Evolutionary conservation across 2,329 filamentous ascomycete genomes (phyloP).

Genomic region (Fusarium lateritium): DNA sequence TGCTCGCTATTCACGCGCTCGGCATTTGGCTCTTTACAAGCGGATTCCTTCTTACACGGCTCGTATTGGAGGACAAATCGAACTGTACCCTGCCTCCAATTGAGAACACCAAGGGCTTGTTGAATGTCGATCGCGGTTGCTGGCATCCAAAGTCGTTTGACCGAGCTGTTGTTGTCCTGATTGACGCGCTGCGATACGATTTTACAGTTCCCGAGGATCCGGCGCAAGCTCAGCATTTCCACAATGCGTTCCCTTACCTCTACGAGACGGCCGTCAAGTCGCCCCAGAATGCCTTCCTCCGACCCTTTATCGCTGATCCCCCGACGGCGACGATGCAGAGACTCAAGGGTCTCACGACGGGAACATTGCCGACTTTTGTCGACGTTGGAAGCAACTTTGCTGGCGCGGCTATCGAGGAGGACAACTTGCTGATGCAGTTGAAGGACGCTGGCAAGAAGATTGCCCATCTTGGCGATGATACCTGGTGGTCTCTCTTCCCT

Average conservation of each 20-base stretch:
- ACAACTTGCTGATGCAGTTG: slow-evolving; percentile 80
- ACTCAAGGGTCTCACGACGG: slow-evolving; percentile 94
- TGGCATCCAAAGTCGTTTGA: slow-evolving; percentile 97
- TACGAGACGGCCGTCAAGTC: slow-evolving; percentile 83
- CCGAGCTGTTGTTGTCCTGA: slow-evolving; percentile 89
- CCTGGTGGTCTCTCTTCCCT: slow-evolving; percentile 94
- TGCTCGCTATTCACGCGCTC: slow-evolving; percentile 80
- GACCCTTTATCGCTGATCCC: slow-evolving; percentile 97
- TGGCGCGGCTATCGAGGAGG: slow-evolving; percentile 95
- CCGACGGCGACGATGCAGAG: slow-evolving; percentile 94
- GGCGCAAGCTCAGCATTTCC: slow-evolving; percentile 70
- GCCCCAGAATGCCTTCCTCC: slow-evolving; percentile 87
- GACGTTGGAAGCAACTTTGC: slow-evolving; percentile 96
- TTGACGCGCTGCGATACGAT: slow-evolving; percentile 96
- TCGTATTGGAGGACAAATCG: slow-evolving; percentile 84
- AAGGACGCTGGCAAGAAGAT: slow-evolving; percentile 77
- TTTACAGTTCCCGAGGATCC: slow-evolving; percentile 83
- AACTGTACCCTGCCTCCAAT: slow-evolving; percentile 79
- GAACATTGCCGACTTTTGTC: slow-evolving; percentile 93
- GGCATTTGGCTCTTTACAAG: slow-evolving; percentile 95
- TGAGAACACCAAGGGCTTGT: slow-evolving; percentile 58
- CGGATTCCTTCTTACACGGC: slow-evolving; percentile 91
- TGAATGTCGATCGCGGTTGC: slow-evolving; percentile 77
- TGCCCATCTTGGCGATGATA: slow-evolving; percentile 97
- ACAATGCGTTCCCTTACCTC: slow-evolving; percentile 89